Percentiles rank a stretch among this genome's conserved stretches.
phyloP scores from a whole-genome alignment of 345 rosid genomes.

The Viola odorata region DNA sequence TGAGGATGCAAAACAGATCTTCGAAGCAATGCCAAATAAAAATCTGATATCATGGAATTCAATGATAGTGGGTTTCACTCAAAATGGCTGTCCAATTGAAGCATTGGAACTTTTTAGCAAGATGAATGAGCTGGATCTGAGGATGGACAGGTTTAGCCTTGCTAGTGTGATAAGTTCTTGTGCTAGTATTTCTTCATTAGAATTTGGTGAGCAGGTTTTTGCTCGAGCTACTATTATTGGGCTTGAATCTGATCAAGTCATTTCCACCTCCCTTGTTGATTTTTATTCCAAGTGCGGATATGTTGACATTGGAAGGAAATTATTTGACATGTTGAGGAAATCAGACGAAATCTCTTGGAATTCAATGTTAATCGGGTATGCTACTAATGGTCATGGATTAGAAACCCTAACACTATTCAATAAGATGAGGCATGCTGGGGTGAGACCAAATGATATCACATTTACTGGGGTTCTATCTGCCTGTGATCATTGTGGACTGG shows the following conservation, averaged over 20 bases:
- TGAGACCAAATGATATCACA: slow-evolving; percentile 47
- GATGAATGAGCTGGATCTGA: slow-evolving; percentile 55
- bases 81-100: slow-evolving; percentile 65
- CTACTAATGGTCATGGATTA: slow-evolving; percentile 66
- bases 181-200: slow-evolving; percentile 55
- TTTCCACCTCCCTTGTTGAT: slow-evolving; percentile 75
- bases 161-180: slow-evolving; percentile 65
- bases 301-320: slow-evolving; percentile 42
- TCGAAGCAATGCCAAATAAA: slow-evolving; percentile 43
- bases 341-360: slow-evolving; percentile 73
- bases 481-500: slow-evolving; percentile 78
- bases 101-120: slow-evolving; percentile 53
- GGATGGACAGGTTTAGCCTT: slow-evolving; percentile 61
- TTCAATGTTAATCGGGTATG: slow-evolving; percentile 82
- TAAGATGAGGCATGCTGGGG: slow-evolving; percentile 58
- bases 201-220: slow-evolving; percentile 74
- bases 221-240: slow-evolving; percentile 54
- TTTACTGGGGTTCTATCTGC: slow-evolving; percentile 64
- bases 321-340: slow-evolving; percentile 50
- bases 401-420: slow-evolving; percentile 57
- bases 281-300: slow-evolving; percentile 69
- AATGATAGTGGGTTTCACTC: slow-evolving; percentile 62
- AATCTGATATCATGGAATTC: slow-evolving; percentile 91
- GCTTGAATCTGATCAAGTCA: slow-evolving; percentile 47
- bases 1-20: slow-evolving; percentile 60